Evolutionary conservation across 2,329 filamentous ascomycete genomes (phyloP).

Genomic region (Ploettnerulaceae sp.): DNA sequence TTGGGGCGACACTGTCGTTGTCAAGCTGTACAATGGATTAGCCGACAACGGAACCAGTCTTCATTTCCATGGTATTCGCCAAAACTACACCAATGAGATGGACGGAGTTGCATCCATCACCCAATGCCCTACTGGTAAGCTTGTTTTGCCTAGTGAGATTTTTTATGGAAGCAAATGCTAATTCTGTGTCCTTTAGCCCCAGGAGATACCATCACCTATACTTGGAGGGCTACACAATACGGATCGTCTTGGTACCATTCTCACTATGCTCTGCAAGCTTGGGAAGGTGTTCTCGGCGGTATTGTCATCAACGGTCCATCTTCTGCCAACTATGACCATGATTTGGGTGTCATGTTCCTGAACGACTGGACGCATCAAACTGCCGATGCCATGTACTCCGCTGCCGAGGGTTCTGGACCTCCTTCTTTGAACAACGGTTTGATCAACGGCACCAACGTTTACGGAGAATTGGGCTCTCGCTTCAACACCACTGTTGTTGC

Average conservation of each 20-base stretch:
- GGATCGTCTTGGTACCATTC: conserved; percentile 48
- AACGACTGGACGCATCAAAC: conserved; percentile 32
- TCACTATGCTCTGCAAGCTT: conserved; percentile 46
- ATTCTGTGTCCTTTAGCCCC: too few relatives aligned
- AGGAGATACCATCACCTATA: conserved; percentile 19
- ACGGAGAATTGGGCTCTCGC: conserved; percentile 19
- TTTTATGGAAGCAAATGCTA: not conserved
- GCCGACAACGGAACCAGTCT: conserved; percentile 36
- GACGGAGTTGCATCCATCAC: conserved; percentile 44
- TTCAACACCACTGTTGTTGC: conserved; percentile 35
- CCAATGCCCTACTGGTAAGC: conserved; percentile 66
- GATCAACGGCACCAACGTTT: conserved; percentile 28
- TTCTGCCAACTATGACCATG: conserved; percentile 54
- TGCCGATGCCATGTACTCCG: conserved; percentile 20
- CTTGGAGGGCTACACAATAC: conserved; percentile 13
- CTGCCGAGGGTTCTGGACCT: conserved; percentile 19
- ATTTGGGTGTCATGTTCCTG: conserved; percentile 48
- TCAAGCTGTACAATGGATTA: conserved; percentile 30
- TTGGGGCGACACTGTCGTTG: conserved; percentile 38
- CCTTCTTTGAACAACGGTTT: conserved; percentile 32
- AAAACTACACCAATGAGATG: conserved; percentile 37
- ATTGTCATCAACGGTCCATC: conserved; percentile 58
- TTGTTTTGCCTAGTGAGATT: conserved; percentile 35
- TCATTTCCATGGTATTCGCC: conserved; percentile 46
- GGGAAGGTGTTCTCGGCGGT: conserved; percentile 53